Conservation (phyloP, 805 yeast genomes). For the Monosporozyma siamensis region DNA sequence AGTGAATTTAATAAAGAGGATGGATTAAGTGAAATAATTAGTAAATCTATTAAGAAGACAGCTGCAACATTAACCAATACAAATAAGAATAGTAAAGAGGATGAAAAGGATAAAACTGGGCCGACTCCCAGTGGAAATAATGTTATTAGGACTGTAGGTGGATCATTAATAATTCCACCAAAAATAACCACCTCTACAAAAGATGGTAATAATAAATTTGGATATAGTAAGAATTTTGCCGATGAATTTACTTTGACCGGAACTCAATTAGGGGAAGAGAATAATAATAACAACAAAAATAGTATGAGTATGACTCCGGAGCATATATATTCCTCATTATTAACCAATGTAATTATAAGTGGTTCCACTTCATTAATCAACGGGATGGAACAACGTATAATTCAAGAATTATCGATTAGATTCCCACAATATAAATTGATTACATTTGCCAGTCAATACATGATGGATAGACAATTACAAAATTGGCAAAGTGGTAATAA, state of each 20-base stretch:
- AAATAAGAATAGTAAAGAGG: conserved; percentile 7
- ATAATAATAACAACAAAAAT: neutral
- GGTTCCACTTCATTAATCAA: conserved; percentile 74
- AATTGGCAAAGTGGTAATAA: conserved; percentile 73
- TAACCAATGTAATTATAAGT: conserved; percentile 62
- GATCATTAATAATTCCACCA: conserved; percentile 1
- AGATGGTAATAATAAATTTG: neutral
- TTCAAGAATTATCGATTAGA: conserved; percentile 53
- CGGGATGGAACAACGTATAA: conserved; percentile 71
- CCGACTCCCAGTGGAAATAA: neutral
- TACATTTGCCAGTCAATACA: conserved; percentile 71
- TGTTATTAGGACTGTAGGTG: conserved; percentile 1
- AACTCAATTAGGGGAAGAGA: too few relatives aligned
- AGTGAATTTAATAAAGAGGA: conserved; percentile 14
- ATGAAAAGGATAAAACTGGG: conserved; percentile 2
- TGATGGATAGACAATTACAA: conserved; percentile 63
- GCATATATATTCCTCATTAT: conserved; percentile 22
- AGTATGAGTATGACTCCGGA: conserved; percentile 14
- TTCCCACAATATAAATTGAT: conserved; percentile 82
- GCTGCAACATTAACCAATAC: conserved; percentile 22
- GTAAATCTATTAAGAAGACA: conserved; percentile 22
- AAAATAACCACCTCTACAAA: neutral
- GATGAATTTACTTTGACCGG: neutral
- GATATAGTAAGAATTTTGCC: too few relatives aligned
- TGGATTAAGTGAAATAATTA: conserved; percentile 23